Conservation (phyloP, 139 green algal species). For the Coelastrella sp. region DNA sequence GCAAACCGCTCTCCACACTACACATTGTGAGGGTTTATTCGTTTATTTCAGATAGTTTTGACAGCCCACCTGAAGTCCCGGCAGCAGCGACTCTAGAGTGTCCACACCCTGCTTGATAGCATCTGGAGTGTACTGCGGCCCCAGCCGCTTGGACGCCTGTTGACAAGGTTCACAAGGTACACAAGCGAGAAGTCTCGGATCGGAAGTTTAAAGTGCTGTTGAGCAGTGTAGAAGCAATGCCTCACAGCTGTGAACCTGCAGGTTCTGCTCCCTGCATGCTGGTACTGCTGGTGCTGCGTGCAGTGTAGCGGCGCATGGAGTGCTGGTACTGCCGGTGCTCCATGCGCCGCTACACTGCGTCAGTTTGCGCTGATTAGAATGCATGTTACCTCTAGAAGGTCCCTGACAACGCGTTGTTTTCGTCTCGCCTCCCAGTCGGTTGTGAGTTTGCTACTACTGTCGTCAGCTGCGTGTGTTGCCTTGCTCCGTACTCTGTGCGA, state of each 20-base stretch:
- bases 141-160: constrained; percentile 19
- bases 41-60: background rate
- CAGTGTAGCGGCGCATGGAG: no score
- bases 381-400: constrained; percentile 7
- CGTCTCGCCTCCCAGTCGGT: constrained; percentile 34
- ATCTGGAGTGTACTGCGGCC: background rate
- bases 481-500: background rate
- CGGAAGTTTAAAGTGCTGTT: background rate
- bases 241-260: no score
- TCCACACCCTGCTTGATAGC: constrained; percentile 5
- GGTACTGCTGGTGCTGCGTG: no score
- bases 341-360: background rate
- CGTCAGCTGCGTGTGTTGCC: background rate
- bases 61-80: constrained; percentile 14
- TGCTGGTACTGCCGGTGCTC: background rate
- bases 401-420: constrained; percentile 10
- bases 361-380: background rate
- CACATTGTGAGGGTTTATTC: no score
- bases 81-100: constrained; percentile 23
- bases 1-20: no score
- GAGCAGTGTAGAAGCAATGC: background rate
- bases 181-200: background rate
- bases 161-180: no score
- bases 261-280: background rate
- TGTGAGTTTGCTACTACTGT: background rate